Base-by-base conservation (phyloP, 106 monocot genomes). In the Allium sativum region DNA sequence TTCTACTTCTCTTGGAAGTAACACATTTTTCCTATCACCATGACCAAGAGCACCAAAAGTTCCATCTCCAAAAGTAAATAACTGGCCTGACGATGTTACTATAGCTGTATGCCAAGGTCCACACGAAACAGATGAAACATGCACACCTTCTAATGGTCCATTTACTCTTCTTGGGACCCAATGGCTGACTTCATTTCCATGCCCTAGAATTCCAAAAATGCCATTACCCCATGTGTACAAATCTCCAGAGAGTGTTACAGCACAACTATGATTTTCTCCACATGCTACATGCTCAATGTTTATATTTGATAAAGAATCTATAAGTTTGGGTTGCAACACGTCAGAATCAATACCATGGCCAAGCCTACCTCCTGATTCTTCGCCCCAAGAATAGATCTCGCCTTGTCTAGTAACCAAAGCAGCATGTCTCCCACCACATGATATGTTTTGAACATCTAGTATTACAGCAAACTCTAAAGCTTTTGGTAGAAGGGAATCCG, bases 231-330 rank as follows among this genome's bases (percentile, higher is more conserved):
- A 88, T 16, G 88, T 88, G 66, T 88, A 88, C 4, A 88, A 58
- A 55, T 88, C 88, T 21, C 88, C 88, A 22, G 88, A 83, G 10
- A 88, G 65, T 52, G 88, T 88, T 67, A 88, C 88, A 59, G 83
- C 88, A 83, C 88, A 88, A 31, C 83, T 77, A 53, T 89, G 89
- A 63, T 68, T 71, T 64, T 93, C 87, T 10, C 93, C 87, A 55
- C 94, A 94, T 61, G 94, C 89, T 45, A 94, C 94, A 57, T 83
- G 74, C 74, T 94, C 94, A 67, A 89, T 84, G 64, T 90, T 94
- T 64, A 73, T 81, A 65, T 79, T 81, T 13, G 66, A 77, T 55
- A 94, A 77, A 74, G 89, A 65, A 64, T 94, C 94, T 31, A 94
- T 73, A 52, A 94, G 86, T 64, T 86, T 94, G 19, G 94, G 94